These are phyloP conservation scores for Jamesozyma jinghongensis DNA, from an alignment of 805 yeast genomes.

Conservation along the genomic window DNA sequence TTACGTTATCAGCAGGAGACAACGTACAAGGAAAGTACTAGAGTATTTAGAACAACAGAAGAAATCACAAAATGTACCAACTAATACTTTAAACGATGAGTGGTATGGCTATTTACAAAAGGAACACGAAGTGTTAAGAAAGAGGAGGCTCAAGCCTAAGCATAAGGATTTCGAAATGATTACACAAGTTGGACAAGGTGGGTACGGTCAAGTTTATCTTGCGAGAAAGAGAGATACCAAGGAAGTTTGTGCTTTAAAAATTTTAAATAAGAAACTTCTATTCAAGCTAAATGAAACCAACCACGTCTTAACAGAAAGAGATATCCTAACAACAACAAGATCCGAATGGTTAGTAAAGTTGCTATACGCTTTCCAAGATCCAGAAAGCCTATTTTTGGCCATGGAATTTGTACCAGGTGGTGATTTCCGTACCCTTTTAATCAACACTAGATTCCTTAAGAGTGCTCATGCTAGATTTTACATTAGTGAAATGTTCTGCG, in stretches of 20 bases:
- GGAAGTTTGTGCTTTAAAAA: constrained; percentile 92
- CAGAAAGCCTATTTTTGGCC: constrained; percentile 81
- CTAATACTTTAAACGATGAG: constrained; percentile 39
- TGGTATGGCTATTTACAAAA: constrained; percentile 78
- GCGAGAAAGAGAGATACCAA: constrained; percentile 90
- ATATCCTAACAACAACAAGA: constrained; percentile 89
- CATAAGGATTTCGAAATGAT: constrained; percentile 93
- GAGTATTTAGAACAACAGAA: constrained; percentile 37
- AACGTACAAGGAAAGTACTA: constrained; percentile 66
- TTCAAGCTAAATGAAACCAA: constrained; percentile 89
- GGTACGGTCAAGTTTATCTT: constrained; percentile 96
- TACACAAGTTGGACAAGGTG: constrained; percentile 99
- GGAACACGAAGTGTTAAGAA: constrained; percentile 77
- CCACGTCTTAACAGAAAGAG: constrained; percentile 93
- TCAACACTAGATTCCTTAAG: constrained; percentile 84
- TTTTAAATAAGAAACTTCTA: constrained; percentile 76
- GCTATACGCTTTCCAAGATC: constrained; percentile 90
- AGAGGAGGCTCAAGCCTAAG: constrained; percentile 83
- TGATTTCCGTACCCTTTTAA: constrained; percentile 87
- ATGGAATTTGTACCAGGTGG: constrained; percentile 99
- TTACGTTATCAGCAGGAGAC: constrained; percentile 79
- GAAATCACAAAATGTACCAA: constrained; percentile 18
- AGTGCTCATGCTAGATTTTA: constrained; percentile 96
- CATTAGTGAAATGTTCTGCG: constrained; percentile 90
- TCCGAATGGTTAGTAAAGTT: constrained; percentile 94